phyloP scores from a whole-genome alignment of 1,284 basidiomycete species.

The Athelia psychrophila region DNA sequence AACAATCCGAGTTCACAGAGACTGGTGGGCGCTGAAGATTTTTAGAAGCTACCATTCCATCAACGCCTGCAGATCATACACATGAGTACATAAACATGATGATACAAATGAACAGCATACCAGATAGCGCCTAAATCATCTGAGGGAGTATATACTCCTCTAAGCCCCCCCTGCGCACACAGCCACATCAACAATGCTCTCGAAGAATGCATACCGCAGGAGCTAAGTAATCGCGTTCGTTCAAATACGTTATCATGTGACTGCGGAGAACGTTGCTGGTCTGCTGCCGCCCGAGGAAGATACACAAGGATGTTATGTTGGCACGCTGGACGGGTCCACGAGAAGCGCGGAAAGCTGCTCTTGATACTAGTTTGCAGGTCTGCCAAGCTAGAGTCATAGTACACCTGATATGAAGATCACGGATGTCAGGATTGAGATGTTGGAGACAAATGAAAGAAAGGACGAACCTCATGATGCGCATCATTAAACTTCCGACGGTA shows the following conservation, averaged over 20 bases:
- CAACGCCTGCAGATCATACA: conserved; percentile 69
- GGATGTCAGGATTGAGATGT: conserved; percentile 14
- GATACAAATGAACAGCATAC: conserved; percentile 38
- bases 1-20: conserved; percentile 89
- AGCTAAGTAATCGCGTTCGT: conserved; percentile 96
- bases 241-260: conserved; percentile 98
- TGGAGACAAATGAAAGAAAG: conserved; percentile 19
- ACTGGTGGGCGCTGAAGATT: conserved; percentile 84
- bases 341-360: conserved; percentile 82
- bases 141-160: conserved; percentile 92
- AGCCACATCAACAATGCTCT: conserved; percentile 87
- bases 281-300: conserved; percentile 89
- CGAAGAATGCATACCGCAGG: conserved; percentile 85
- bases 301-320: conserved; percentile 83
- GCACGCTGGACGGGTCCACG: conserved; percentile 73
- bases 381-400: conserved; percentile 83
- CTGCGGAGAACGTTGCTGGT: conserved; percentile 95
- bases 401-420: conserved; percentile 61
- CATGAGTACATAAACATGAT: conserved; percentile 7
- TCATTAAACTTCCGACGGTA: conserved; percentile 80
- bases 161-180: conserved; percentile 88
- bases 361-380: conserved; percentile 85
- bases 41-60: conserved; percentile 87
- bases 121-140: conserved; percentile 90
- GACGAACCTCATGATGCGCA: conserved; percentile 66